Conservation (phyloP, 2,329 filamentous ascomycete genomes). For the Aplosporella prunicola region DNA sequence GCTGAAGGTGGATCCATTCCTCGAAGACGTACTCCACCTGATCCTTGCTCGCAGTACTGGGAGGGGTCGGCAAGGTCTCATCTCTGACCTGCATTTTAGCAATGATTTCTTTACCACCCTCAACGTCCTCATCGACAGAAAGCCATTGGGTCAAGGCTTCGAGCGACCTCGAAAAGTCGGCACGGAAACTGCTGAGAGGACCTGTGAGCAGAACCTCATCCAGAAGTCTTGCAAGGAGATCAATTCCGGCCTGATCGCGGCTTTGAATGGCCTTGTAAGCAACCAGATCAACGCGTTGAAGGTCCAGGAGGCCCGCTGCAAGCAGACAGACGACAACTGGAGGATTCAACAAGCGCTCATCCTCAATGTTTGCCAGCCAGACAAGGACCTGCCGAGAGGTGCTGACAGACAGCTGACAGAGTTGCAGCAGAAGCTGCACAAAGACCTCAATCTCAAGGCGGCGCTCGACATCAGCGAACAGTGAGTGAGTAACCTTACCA, state of each 20-base stretch:
- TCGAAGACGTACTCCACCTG: constrained; percentile 93
- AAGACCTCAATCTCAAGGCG: constrained; percentile 55
- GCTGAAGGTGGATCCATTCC: constrained; percentile 78
- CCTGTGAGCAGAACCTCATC: constrained; percentile 72
- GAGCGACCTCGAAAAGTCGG: constrained; percentile 77
- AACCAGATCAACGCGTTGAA: constrained; percentile 50
- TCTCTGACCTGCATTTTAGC: constrained; percentile 50
- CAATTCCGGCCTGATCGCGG: constrained; percentile 61
- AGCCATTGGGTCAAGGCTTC: constrained; percentile 78
- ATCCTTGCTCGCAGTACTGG: constrained; percentile 55
- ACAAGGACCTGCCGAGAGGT: constrained; percentile 46
- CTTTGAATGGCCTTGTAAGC: constrained; percentile 63
- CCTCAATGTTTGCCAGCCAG: constrained; percentile 43
- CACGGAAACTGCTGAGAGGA: constrained; percentile 65
- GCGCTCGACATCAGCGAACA: constrained; percentile 47
- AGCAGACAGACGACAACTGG: constrained; percentile 52
- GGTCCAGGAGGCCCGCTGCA: constrained; percentile 50
- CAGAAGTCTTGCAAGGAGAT: constrained; percentile 71
- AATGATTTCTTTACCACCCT: constrained; percentile 62
- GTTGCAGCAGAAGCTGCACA: constrained; percentile 49
- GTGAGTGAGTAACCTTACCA: constrained; percentile 45
- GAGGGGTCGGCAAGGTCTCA: constrained; percentile 44
- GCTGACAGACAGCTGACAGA: constrained; percentile 52
- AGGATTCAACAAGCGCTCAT: constrained; percentile 52
- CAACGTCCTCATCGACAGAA: constrained; percentile 57